Evolutionary conservation across 768 basidiomycete species (phyloP).

Genomic region (Tulasnella sp.): DNA sequence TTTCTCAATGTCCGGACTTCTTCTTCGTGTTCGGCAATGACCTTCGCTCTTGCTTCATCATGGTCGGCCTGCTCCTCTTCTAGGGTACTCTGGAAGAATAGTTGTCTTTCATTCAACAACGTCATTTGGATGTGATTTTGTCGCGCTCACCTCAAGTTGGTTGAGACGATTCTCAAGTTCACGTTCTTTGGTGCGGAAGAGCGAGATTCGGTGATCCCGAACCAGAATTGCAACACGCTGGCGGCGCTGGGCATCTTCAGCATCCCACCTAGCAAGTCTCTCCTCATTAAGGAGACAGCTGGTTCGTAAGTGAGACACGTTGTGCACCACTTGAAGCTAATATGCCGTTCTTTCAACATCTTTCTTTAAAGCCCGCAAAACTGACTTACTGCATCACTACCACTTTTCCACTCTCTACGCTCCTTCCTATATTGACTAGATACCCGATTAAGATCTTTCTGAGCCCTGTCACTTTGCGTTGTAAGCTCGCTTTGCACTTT

Average conservation of each 20-base stretch:
- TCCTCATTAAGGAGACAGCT: neutral
- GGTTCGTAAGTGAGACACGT: conserved; percentile 6
- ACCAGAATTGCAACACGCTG: neutral
- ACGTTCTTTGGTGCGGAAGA: conserved; percentile 8
- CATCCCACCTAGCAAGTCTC: neutral
- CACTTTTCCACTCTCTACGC: neutral
- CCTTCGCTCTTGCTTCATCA: neutral
- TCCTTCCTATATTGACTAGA: conserved; percentile 7
- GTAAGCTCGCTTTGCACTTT: neutral
- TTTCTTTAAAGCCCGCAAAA: neutral
- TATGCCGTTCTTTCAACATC: neutral
- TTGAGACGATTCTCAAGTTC: conserved; percentile 8
- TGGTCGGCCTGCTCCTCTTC: neutral
- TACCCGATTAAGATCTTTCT: neutral
- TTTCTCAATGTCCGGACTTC: neutral
- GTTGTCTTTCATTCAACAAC: neutral
- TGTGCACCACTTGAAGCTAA: conserved; percentile 11
- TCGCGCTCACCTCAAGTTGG: conserved; percentile 1
- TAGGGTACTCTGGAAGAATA: neutral
- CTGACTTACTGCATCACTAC: conserved; percentile 1
- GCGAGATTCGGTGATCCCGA: neutral
- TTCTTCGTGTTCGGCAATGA: neutral
- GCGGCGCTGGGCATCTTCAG: neutral
- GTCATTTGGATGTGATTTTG: no score
- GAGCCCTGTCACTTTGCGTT: neutral